These are phyloP conservation scores for Craterostigma plantagineum DNA, from an alignment of 257 asterid genomes.

Conservation along the genomic window DNA sequence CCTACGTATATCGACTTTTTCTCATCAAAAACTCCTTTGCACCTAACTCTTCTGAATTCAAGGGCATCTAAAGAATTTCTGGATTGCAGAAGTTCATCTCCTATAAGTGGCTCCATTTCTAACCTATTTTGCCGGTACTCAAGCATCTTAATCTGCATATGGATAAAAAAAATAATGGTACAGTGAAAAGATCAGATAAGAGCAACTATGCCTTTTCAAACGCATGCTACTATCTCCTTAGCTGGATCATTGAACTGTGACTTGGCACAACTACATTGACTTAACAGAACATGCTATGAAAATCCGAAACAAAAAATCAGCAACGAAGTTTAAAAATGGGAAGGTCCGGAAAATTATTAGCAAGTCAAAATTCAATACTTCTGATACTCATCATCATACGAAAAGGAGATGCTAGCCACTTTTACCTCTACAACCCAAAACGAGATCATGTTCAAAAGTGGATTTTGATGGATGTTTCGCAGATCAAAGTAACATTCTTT, in stretches of 20 bases:
- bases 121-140: slow-evolving; percentile 61
- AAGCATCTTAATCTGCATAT: slow-evolving; percentile 53
- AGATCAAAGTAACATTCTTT: too few species aligned
- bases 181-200: background rate
- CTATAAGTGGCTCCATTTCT: slow-evolving; percentile 44
- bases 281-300: too few species aligned
- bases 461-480: too few species aligned
- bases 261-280: too few species aligned
- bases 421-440: too few species aligned
- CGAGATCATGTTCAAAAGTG: too few species aligned
- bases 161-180: slow-evolving; percentile 5
- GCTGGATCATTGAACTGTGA: slow-evolving; percentile 5
- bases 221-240: too few species aligned
- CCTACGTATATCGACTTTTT: slow-evolving; percentile 62
- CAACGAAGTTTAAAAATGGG: too few species aligned
- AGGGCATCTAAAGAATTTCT: slow-evolving; percentile 24
- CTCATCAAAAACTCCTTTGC: slow-evolving; percentile 73
- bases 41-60: slow-evolving; percentile 66
- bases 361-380: too few species aligned
- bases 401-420: too few species aligned
- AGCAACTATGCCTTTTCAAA: slow-evolving; percentile 3
- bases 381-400: too few species aligned
- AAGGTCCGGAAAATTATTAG: too few species aligned
- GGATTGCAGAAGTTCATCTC: slow-evolving; percentile 25
- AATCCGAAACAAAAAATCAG: background rate